Conservation (phyloP, 129 eudicot species). For the Flaveria robusta region DNA sequence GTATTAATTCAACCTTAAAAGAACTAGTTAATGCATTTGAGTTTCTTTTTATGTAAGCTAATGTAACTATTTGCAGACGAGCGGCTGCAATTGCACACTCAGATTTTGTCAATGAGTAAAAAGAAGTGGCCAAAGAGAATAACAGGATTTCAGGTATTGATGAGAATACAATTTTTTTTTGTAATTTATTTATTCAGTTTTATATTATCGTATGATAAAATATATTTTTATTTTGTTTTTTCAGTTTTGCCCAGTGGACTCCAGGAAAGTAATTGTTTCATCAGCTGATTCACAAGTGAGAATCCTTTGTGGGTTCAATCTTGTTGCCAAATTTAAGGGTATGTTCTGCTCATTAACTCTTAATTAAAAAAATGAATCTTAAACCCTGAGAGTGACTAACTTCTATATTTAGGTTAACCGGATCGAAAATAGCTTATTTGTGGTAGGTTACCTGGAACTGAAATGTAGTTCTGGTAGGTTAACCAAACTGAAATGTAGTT, state of each 20-base stretch:
- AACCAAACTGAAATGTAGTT: neutral
- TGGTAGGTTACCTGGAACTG: conserved; percentile 6
- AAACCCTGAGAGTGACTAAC: conserved; percentile 8
- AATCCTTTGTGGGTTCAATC: conserved; percentile 59
- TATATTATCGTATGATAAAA: neutral
- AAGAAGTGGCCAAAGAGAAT: conserved; percentile 76
- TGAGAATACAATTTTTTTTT: neutral
- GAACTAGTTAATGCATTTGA: neutral
- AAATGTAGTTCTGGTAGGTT: neutral
- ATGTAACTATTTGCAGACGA: conserved; percentile 43
- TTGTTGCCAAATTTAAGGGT: conserved; percentile 73
- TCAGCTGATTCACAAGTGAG: conserved; percentile 89
- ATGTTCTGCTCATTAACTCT: conserved; percentile 7
- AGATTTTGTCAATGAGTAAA: conserved; percentile 60
- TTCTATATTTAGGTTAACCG: conserved; percentile 1
- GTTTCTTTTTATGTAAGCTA: neutral
- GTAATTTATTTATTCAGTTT: neutral
- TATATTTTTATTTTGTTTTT: neutral
- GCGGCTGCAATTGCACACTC: conserved; percentile 48
- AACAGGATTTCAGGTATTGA: conserved; percentile 83
- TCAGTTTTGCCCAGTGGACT: conserved; percentile 78
- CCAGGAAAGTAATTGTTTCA: conserved; percentile 67
- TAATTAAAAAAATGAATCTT: neutral
- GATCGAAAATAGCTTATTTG: neutral
- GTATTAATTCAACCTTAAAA: conserved; percentile 38